Evolutionary conservation across 371 early-diverging fungal genomes (phyloP).

Genomic region (Phascolomyces articulosus): DNA sequence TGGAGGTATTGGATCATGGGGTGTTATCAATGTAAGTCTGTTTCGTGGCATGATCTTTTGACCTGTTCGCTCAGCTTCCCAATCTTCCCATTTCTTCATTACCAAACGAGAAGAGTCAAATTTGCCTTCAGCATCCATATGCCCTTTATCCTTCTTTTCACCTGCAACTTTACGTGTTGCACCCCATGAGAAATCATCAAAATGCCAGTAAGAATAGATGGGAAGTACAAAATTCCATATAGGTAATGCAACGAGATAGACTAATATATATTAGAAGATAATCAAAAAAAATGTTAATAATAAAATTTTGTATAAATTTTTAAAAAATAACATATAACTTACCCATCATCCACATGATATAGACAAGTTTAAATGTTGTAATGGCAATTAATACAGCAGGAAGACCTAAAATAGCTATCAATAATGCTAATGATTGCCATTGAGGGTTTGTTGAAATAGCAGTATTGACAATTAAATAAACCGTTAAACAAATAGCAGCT

Average conservation of each 20-base stretch:
- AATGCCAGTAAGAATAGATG: conserved; percentile 94
- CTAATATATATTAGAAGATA: conserved; percentile 21
- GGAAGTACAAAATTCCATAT: conserved; percentile 96
- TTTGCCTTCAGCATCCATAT: conserved; percentile 63
- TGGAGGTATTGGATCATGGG: conserved; percentile 3
- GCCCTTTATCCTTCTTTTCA: conserved; percentile 62
- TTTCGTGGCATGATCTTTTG: conserved; percentile 9
- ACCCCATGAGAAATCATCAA: conserved; percentile 97
- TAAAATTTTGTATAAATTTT: neutral
- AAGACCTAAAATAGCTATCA: conserved; percentile 72
- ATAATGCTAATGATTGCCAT: conserved; percentile 69
- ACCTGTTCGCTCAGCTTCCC: conserved; percentile 68
- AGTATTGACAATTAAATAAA: conserved; percentile 53
- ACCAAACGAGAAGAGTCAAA: conserved; percentile 66
- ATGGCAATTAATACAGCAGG: conserved; percentile 88
- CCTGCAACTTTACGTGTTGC: conserved; percentile 80
- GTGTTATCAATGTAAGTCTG: neutral
- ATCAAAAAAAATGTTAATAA: neutral
- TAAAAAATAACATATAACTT: conserved; percentile 17
- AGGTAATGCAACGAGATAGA: conserved; percentile 76
- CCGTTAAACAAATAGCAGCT: conserved; percentile 70
- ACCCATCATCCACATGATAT: conserved; percentile 78
- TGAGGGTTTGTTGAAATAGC: conserved; percentile 53
- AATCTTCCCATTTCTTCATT: conserved; percentile 71
- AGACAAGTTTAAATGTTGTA: conserved; percentile 81